Evolutionary conservation across 345 rosid species (phyloP), one percentile per base, ranked within the genome.

Genomic region (Aquilaria yunnanensis): DNA sequence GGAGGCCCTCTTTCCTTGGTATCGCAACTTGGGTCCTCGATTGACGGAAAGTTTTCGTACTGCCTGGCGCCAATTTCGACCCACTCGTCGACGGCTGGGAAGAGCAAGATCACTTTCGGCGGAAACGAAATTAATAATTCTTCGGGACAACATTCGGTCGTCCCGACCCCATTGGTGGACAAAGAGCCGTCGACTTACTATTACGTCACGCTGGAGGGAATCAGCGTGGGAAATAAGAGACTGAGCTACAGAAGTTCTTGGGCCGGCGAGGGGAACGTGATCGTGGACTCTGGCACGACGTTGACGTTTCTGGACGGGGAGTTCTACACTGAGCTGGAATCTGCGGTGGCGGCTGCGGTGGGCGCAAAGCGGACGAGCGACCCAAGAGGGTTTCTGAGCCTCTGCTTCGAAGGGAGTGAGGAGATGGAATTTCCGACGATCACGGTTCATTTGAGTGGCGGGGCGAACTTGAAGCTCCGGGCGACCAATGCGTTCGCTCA

Each of bases 261-360:
- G 10, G 49, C 50, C 10, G 56, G 9, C 6, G 66, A 37, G 8
- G 83, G 85, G 7, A 81, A 74, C 79, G 83, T 86, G 4, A 69
- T 86, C 13, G 67, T 86, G 29, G 91, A 86, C 51, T 81, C 91
- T 0, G 91, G 91, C 0, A 86, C 91, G 2, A 79, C 87, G 0
- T 68, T 83, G 1, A 90, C 87, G 3, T 71, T 71, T 14, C 73
- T 85, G 0, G 80, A 74, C 0, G 65, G 75, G 0, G 76, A 75
- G 2, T 76, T 87, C 13, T 85, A 69, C 30, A 34, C 48, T 2
- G 16, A 46, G 3, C 57, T 90, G 47, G 81, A 73, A 30, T 50
- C 67, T 10, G 74, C 65, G 0, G 7, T 77, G 9, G 81, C 60
- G 62, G 56, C 70, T 52, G 55, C 61, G 13, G 70, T 76, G 0